phyloP scores from a whole-genome alignment of 768 basidiomycete genomes.

The Cystofilobasidium macerans region DNA sequence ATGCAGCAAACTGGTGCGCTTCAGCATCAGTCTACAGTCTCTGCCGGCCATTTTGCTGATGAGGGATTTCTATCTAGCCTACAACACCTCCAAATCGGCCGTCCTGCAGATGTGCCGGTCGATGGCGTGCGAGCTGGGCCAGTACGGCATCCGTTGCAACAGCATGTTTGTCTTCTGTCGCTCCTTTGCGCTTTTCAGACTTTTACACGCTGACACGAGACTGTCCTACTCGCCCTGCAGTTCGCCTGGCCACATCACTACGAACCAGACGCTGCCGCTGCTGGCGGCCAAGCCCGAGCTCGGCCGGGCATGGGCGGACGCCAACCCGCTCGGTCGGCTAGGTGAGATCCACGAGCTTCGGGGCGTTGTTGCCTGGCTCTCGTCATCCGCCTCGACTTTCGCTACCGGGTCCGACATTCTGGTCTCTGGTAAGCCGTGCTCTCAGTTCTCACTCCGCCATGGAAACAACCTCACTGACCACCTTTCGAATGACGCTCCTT shows the following conservation, averaged over 20 bases:
- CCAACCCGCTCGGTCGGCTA: conserved; percentile 61
- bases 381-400: conserved; percentile 63
- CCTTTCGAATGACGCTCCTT: too few relatives aligned
- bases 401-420: conserved; percentile 44
- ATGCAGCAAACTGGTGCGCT: too few relatives aligned
- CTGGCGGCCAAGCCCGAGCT: conserved; percentile 56
- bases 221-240: conserved; percentile 36
- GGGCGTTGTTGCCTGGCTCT: conserved; percentile 60
- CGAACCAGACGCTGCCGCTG: conserved; percentile 52
- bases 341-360: conserved; percentile 63
- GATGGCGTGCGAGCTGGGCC: conserved; percentile 69
- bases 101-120: conserved; percentile 70
- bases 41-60: too few relatives aligned
- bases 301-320: conserved; percentile 52
- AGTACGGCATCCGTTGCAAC: conserved; percentile 58
- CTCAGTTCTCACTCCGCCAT: too few relatives aligned
- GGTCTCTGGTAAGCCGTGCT: too few relatives aligned
- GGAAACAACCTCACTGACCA: too few relatives aligned
- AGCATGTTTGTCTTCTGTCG: too few relatives aligned
- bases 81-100: conserved; percentile 66
- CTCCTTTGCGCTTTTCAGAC: too few relatives aligned
- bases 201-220: conserved; percentile 12
- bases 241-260: too few relatives aligned
- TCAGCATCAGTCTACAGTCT: too few relatives aligned
- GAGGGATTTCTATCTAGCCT: conserved; percentile 58